Base-by-base conservation (phyloP, 2,329 filamentous ascomycete genomes). In the Fusarium sp. region DNA sequence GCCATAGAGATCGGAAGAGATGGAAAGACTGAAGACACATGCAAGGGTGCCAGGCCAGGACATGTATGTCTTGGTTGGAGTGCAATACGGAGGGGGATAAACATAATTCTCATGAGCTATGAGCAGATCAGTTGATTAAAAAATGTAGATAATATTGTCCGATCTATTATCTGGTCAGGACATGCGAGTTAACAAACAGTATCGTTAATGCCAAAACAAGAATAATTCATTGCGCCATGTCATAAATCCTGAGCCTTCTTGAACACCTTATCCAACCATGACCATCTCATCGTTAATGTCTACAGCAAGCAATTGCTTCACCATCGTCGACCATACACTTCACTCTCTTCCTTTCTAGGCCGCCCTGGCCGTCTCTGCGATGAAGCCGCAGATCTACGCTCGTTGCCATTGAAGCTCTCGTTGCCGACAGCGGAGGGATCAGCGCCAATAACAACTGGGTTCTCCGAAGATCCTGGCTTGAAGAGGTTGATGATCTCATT, bases 401-500 rank as follows among this genome's bases (percentile, higher is more conserved):
- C 52, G 58, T 67, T 70, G 8, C 50, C 53, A 19, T 71, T 74
- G 5, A 77, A 33, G 33, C 54, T 59, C n/a, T 73, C 69, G 10
- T 58, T 66, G 6, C 67, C 54, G 18, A 66, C 62, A 16, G 35
- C 42, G 28, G 77, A 75, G 28, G 72, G 75, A 33, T 67, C 72
- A 30, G 54, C 62, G 9, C 73, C 73, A 61, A 77, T 52, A n/a
- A 75, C 43, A 44, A 56, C 60, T 23, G 64, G 60, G 28, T 71
- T 73, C 19, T 74, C 71, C 49, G 75, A 68, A 10, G 75, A 70
- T 78, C 94, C 92, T 35, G 91, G 90, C 71, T 90, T 91, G 85
- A 99, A 99, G 64, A 99, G 88, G 56, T 94, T 92, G 82, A 99
- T 88, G 81, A 99, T 97, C 83, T 99, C 96, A 80, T 95, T 92